These are phyloP conservation scores for Artomyces pyxidatus DNA, from an alignment of 768 basidiomycete species.

Conservation along the genomic window DNA sequence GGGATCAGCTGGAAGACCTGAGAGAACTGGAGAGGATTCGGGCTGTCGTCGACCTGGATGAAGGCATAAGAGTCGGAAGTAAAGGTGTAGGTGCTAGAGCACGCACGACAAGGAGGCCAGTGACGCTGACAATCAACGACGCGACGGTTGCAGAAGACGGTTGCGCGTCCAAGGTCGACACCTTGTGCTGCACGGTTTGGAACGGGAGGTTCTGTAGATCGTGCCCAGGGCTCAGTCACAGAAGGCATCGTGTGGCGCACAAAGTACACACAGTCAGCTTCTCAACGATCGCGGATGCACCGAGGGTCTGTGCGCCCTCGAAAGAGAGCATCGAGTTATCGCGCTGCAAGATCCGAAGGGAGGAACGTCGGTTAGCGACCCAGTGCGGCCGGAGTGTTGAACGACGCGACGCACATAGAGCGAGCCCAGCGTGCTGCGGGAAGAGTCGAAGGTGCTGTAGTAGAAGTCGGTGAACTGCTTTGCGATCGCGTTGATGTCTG, in stretches of 20 bases:
- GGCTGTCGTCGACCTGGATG: conserved; percentile 76
- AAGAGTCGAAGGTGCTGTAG: conserved; percentile 67
- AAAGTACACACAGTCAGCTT: conserved; percentile 64
- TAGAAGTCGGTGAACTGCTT: conserved; percentile 78
- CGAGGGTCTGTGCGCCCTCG: conserved; percentile 56
- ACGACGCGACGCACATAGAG: conserved; percentile 69
- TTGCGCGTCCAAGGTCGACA: conserved; percentile 82
- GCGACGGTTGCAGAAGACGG: conserved; percentile 56
- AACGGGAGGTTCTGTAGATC: conserved; percentile 63
- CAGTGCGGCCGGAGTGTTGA: conserved; percentile 19
- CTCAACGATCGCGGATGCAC: conserved; percentile 47
- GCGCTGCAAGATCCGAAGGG: conserved; percentile 44
- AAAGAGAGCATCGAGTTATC: conserved; percentile 77
- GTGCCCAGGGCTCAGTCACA: too few relatives aligned
- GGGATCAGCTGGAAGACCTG: conserved; percentile 90
- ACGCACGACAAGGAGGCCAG: conserved; percentile 73
- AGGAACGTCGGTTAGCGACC: not conserved
- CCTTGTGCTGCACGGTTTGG: conserved; percentile 68
- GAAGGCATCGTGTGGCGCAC: not conserved
- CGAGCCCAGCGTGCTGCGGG: conserved; percentile 43
- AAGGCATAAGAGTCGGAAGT: too few relatives aligned
- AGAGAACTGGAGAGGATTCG: conserved; percentile 80
- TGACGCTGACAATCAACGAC: conserved; percentile 75
- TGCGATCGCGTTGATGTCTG: conserved; percentile 68
- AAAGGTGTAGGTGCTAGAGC: too few relatives aligned